phyloP scores from a whole-genome alignment of 768 basidiomycete species.

The Galerina marginata region DNA sequence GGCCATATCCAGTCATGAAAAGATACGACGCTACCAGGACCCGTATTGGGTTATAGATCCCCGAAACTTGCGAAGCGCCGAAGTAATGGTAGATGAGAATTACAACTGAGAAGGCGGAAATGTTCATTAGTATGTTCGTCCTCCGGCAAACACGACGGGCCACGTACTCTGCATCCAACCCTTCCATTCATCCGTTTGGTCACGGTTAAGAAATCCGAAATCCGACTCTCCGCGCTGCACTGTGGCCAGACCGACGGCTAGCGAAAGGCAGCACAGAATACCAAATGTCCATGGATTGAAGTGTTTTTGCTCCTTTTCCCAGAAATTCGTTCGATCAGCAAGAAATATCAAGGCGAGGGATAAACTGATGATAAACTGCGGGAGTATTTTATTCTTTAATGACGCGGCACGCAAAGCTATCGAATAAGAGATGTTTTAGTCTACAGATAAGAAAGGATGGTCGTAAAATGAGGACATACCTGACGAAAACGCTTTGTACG shows the following conservation, averaged over 20 bases:
- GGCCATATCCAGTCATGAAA: constrained; percentile 94
- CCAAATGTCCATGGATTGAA: constrained; percentile 74
- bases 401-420: constrained; percentile 6
- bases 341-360: constrained; percentile 71
- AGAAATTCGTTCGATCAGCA: constrained; percentile 86
- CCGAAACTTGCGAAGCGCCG: constrained; percentile 87
- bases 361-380: constrained; percentile 68
- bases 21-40: constrained; percentile 88
- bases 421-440: constrained; percentile 1
- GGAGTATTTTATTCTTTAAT: constrained; percentile 25
- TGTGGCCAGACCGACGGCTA: constrained; percentile 66
- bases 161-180: constrained; percentile 95
- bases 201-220: constrained; percentile 86
- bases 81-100: constrained; percentile 94
- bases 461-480: constrained; percentile 14
- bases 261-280: constrained; percentile 55
- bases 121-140: background rate
- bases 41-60: constrained; percentile 93
- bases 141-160: background rate
- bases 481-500: constrained; percentile 33
- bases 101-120: constrained; percentile 53
- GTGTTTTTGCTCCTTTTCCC: constrained; percentile 90
- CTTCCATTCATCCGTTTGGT: constrained; percentile 97
- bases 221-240: constrained; percentile 80
- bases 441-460: background rate